Percentiles rank a stretch among this genome's conserved stretches.
Evolutionary conservation across 2,329 filamentous ascomycete genomes (phyloP).

Genomic region (Phialophora verrucosa): DNA sequence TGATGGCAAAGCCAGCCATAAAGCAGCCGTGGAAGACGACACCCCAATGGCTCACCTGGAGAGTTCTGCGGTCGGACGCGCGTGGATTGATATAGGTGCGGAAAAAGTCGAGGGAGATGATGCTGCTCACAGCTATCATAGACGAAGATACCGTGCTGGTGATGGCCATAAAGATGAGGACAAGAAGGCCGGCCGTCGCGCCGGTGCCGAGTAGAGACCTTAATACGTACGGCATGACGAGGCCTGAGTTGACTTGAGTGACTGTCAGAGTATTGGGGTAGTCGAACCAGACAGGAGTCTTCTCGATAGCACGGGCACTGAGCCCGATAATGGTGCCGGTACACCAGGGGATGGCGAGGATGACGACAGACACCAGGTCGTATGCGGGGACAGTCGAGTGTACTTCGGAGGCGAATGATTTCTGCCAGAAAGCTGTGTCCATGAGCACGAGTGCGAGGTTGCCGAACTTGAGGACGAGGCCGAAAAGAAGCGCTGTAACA

Average conservation of each 20-base stretch:
- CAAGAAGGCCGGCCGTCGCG: conserved; percentile 53
- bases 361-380: conserved; percentile 52
- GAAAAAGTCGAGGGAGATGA: conserved; percentile 59
- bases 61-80: conserved; percentile 51
- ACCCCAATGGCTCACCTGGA: conserved; percentile 55
- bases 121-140: conserved; percentile 59
- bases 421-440: conserved; percentile 62
- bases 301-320: conserved; percentile 52
- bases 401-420: conserved; percentile 57
- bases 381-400: conserved; percentile 56
- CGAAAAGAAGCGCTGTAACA: conserved; percentile 42
- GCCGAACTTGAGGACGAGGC: conserved; percentile 56
- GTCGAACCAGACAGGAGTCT: conserved; percentile 53
- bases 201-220: conserved; percentile 52
- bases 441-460: conserved; percentile 58
- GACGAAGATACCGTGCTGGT: conserved; percentile 58
- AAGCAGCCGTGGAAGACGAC: conserved; percentile 57
- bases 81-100: conserved; percentile 57
- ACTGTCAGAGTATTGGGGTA: conserved; percentile 51
- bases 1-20: conserved; percentile 56
- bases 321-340: conserved; percentile 56
- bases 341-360: conserved; percentile 57
- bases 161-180: conserved; percentile 59
- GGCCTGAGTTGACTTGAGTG: conserved; percentile 51
- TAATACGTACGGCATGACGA: conserved; percentile 57